phyloP scores from a whole-genome alignment of 306 rosid genomes.

The Chamaecrista fasciculata region DNA sequence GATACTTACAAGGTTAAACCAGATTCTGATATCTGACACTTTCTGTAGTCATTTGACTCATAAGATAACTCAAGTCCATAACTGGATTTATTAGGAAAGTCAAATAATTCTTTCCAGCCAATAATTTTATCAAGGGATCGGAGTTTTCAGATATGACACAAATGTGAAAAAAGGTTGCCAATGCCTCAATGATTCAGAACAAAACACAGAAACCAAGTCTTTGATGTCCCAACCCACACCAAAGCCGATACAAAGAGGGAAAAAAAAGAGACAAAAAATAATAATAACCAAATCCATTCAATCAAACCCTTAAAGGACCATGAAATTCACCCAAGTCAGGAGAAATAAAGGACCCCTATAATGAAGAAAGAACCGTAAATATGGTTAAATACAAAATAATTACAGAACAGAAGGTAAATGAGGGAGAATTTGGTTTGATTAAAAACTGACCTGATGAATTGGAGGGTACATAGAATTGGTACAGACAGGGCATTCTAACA shows the following conservation, averaged over 20 bases:
- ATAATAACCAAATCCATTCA: conserved; percentile 3
- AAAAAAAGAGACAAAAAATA: not conserved
- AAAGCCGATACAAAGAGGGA: not conserved
- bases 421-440: not conserved
- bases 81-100: not conserved
- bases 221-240: not conserved
- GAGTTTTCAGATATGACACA: not conserved
- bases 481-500: conserved; percentile 85
- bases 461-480: conserved; percentile 93
- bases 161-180: not conserved
- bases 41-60: not conserved
- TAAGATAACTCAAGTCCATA: not conserved
- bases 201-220: not conserved
- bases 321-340: not conserved
- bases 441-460: conserved; percentile 62
- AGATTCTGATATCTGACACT: not conserved
- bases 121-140: not conserved
- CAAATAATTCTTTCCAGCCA: not conserved
- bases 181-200: not conserved
- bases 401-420: not conserved
- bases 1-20: not conserved
- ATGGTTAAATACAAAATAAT: not conserved
- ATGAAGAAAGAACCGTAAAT: not conserved
- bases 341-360: not conserved
- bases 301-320: conserved; percentile 1